Conservation (phyloP, 768 basidiomycete genomes). For the Cytidiella melzeri region DNA sequence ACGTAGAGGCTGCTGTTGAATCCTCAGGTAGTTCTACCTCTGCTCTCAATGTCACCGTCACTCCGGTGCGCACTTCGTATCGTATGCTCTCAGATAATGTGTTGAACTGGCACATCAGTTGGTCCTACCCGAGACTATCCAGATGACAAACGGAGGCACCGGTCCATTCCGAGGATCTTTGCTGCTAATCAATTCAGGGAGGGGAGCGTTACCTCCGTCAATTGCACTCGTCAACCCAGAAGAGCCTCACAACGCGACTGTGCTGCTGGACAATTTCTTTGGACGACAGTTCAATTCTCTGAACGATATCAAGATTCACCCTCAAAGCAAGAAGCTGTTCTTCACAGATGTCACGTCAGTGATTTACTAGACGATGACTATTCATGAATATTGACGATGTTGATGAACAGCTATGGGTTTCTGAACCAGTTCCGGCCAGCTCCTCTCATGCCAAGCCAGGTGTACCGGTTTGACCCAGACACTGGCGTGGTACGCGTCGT, state of each 20-base stretch:
- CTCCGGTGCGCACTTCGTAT: conserved; percentile 23
- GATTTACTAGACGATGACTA: too few species aligned
- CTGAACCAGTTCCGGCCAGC: conserved; percentile 59
- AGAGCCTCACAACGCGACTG: conserved; percentile 58
- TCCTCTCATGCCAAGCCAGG: conserved; percentile 65
- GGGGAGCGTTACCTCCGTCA: conserved; percentile 55
- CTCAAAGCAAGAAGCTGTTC: conserved; percentile 57
- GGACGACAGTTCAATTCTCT: conserved; percentile 80
- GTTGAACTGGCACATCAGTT: conserved; percentile 33
- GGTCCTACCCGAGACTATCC: conserved; percentile 47
- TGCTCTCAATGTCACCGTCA: conserved; percentile 44
- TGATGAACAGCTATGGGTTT: conserved; percentile 54
- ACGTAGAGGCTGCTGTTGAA: conserved; percentile 42
- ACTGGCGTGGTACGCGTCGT: conserved; percentile 63
- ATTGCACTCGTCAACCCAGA: conserved; percentile 59
- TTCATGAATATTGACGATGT: too few species aligned
- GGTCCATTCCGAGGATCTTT: conserved; percentile 55
- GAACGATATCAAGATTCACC: conserved; percentile 74
- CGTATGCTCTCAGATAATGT: background rate
- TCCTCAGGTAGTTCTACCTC: conserved; percentile 22
- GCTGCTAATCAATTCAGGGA: conserved; percentile 59
- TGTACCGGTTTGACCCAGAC: conserved; percentile 68
- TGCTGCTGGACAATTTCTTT: conserved; percentile 72
- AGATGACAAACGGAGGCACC: conserved; percentile 69
- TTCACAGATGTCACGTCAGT: conserved; percentile 69